Base-by-base conservation (phyloP, 2,329 filamentous ascomycete genomes). In the Penicillium sclerotigenum region DNA sequence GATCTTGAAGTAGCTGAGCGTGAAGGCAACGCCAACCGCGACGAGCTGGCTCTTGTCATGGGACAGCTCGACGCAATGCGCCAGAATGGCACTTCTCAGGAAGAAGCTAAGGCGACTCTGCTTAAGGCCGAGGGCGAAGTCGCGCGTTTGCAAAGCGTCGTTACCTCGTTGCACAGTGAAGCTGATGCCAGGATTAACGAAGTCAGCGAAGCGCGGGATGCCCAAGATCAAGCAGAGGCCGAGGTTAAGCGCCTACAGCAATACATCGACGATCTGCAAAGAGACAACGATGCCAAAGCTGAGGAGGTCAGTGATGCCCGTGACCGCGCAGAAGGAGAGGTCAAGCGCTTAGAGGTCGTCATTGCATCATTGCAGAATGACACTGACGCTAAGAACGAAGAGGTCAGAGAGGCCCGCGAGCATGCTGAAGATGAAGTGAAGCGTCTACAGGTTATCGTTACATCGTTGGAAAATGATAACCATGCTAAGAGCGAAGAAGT, bases 1-100 rank as follows among this genome's bases (percentile, higher is more conserved):
- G 83, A 88, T 59, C 71, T 89, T n/a, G 77, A 81, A 24, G 72
- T 78, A 46, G 85, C 83, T 64, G 71, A 76, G 31, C 69, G 70
- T 47, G 75, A 79, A 52, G 59, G 68, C 24, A 70, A 76, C 55
- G 67, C 69, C 52, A 67, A 70, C 13, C 72, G 68, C 58, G 72
- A 76, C 26, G 74, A 80, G 53, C 62, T 80, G 22, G 65, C 71
- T 31, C 62, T 73, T 47, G 67, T 77, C 29, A 75, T 73, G 66
- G 71, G 75, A 51, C 76, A 79, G 59, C 65, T 81, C 20, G 75
- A 80, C 49, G 59, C 68, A 52, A 68, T 73, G 52, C 72, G 71
- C 46, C 70, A 74, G 45, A 69, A 76, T 65, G 54, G 69, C 67
- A 52, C 68, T 71, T 43, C 67, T 61, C 42, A 72, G 71, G 59